Percentiles rank a stretch among this genome's conserved stretches.
phyloP scores from a whole-genome alignment of 2,329 filamentous ascomycete genomes.

The Sporothrix mexicana region DNA sequence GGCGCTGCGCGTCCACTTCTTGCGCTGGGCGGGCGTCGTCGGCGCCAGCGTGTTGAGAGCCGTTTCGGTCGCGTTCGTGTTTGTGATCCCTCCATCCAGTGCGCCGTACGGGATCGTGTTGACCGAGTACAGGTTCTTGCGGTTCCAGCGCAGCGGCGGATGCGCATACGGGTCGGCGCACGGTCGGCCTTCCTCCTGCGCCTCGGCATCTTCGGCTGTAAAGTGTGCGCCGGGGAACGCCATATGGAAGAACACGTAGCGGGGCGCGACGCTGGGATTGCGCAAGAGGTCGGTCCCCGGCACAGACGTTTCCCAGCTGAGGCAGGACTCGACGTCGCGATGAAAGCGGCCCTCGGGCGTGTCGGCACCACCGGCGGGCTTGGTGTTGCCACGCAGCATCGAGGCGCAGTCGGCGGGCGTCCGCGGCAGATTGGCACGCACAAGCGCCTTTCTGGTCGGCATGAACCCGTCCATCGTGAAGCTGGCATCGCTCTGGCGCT shows the following conservation, averaged over 20 bases:
- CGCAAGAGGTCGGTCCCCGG: conserved; percentile 46
- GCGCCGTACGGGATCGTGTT: conserved; percentile 52
- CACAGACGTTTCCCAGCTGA: conserved; percentile 54
- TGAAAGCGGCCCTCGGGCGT: conserved; percentile 39
- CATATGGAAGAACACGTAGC: conserved; percentile 50
- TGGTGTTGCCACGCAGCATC: conserved; percentile 35
- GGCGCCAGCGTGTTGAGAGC: neutral
- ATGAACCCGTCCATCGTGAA: conserved; percentile 54
- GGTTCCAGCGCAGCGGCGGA: conserved; percentile 45
- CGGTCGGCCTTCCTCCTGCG: conserved; percentile 34
- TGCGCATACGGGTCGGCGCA: conserved; percentile 6
- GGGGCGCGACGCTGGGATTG: conserved; percentile 45
- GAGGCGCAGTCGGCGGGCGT: conserved; percentile 30
- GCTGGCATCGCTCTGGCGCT: conserved; percentile 45
- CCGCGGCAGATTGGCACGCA: conserved; percentile 45
- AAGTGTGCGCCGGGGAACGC: conserved; percentile 26
- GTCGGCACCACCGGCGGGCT: conserved; percentile 30
- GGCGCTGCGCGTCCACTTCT: neutral
- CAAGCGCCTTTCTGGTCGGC: conserved; percentile 49
- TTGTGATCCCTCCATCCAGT: conserved; percentile 34
- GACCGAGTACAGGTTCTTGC: conserved; percentile 49
- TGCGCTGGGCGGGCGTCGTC: neutral
- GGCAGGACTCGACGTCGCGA: conserved; percentile 48
- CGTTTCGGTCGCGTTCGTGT: neutral
- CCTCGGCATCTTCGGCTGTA: conserved; percentile 34